Conservation (phyloP, 495 filamentous ascomycete species). For the Daldinia bambusicola region DNA sequence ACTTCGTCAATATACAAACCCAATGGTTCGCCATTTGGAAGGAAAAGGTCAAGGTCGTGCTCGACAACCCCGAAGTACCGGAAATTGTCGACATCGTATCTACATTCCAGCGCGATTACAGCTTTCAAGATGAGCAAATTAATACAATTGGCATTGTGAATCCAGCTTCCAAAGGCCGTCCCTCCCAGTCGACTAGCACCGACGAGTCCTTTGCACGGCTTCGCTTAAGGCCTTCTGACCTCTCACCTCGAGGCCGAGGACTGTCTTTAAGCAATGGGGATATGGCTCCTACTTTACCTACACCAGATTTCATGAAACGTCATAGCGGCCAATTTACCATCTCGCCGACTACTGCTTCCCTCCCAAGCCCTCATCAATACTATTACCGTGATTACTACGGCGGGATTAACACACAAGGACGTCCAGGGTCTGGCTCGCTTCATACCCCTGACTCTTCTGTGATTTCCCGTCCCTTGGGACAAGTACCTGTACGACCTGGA, state of each 20-base stretch:
- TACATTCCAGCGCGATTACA: conserved; percentile 79
- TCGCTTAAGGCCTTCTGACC: conserved; percentile 53
- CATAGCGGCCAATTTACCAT: conserved; percentile 66
- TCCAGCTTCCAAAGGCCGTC: conserved; percentile 53
- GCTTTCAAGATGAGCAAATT: conserved; percentile 64
- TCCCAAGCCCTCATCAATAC: conserved; percentile 60
- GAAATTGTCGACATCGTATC: conserved; percentile 72
- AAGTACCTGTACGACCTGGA: conserved; percentile 54
- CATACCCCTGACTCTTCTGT: conserved; percentile 55
- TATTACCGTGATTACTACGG: conserved; percentile 62
- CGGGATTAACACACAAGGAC: conserved; percentile 52
- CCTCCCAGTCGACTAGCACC: conserved; percentile 58
- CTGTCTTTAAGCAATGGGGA: conserved; percentile 72
- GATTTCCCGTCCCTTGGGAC: conserved; percentile 48
- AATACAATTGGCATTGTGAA: conserved; percentile 61
- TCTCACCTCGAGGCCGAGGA: conserved; percentile 59
- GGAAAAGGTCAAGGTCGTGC: conserved; percentile 77
- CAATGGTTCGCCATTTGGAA: conserved; percentile 83
- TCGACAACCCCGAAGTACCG: conserved; percentile 72
- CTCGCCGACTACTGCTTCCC: conserved; percentile 58
- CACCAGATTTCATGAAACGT: conserved; percentile 65
- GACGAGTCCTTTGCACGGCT: conserved; percentile 57
- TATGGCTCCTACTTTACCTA: conserved; percentile 68
- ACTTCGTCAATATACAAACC: conserved; percentile 82
- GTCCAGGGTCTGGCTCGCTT: conserved; percentile 54